These are phyloP conservation scores for Trapa incisa DNA, from an alignment of 345 rosid species.

Conservation along the genomic window DNA sequence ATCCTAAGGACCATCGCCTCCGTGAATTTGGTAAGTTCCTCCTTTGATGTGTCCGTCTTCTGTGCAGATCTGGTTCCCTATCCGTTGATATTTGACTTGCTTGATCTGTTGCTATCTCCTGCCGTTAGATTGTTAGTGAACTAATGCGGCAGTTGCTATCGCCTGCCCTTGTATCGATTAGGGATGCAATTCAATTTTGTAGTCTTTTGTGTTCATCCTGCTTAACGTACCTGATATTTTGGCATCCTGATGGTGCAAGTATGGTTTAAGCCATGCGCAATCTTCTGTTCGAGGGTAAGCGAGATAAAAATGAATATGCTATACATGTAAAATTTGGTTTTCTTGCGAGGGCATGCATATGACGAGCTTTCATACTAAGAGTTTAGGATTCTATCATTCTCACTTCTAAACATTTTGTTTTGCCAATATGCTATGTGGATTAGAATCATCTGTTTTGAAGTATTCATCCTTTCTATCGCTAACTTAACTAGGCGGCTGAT, in stretches of 20 bases:
- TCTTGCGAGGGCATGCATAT: neutral
- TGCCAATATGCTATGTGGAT: neutral
- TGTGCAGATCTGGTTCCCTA: constrained; percentile 42
- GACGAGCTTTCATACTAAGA: neutral
- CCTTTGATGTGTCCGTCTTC: neutral
- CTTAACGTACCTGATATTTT: neutral
- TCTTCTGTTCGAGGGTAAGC: neutral
- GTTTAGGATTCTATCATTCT: neutral
- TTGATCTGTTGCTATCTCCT: neutral
- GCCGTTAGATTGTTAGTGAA: neutral
- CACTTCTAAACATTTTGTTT: neutral
- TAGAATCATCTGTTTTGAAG: neutral
- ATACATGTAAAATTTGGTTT: neutral
- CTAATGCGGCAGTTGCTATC: neutral
- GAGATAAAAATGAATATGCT: neutral
- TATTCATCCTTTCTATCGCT: neutral
- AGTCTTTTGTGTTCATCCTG: neutral
- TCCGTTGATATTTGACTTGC: constrained; percentile 5
- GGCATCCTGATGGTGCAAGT: neutral
- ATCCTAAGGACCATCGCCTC: constrained; percentile 91
- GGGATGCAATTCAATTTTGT: neutral
- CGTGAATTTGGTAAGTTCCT: constrained; percentile 73
- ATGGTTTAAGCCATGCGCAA: neutral
- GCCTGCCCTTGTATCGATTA: neutral
- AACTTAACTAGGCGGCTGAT: neutral